These are phyloP conservation scores for Kluyveromyces nonfermentans DNA, from an alignment of 805 yeast species.

Conservation along the genomic window DNA sequence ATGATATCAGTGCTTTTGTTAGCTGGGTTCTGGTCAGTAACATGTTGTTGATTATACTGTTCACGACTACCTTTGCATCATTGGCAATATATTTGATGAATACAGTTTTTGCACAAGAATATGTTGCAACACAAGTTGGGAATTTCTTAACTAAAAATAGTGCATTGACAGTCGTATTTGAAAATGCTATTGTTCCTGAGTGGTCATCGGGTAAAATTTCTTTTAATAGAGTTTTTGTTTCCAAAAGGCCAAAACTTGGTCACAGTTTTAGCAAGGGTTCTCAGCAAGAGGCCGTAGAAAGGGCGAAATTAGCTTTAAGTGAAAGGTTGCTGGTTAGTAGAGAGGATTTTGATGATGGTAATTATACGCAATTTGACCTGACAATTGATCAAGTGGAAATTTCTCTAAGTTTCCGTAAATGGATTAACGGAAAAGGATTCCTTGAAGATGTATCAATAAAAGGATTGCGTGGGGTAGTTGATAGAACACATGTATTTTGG, in stretches of 20 bases:
- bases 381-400: slow-evolving; percentile 80
- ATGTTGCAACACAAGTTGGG: slow-evolving; percentile 74
- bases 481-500: slow-evolving; percentile 82
- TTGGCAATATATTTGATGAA: slow-evolving; percentile 66
- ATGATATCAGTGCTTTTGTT: slow-evolving; percentile 81
- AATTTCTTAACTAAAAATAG: slow-evolving; percentile 76
- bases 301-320: slow-evolving; percentile 33
- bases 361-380: slow-evolving; percentile 90
- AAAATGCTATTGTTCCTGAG: slow-evolving; percentile 87
- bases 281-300: slow-evolving; percentile 60
- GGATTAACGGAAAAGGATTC: slow-evolving; percentile 87
- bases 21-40: slow-evolving; percentile 92
- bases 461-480: slow-evolving; percentile 89
- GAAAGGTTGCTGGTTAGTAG: slow-evolving; percentile 25
- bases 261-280: slow-evolving; percentile 58
- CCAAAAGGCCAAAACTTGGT: slow-evolving; percentile 58
- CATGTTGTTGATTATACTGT: slow-evolving; percentile 64
- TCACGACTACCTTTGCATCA: slow-evolving; percentile 89
- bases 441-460: slow-evolving; percentile 67
- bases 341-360: slow-evolving; percentile 67
- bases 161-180: slow-evolving; percentile 76
- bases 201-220: slow-evolving; percentile 84
- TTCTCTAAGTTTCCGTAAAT: slow-evolving; percentile 70
- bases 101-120: slow-evolving; percentile 49
- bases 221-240: slow-evolving; percentile 76